Base-by-base conservation (phyloP, 2,329 filamentous ascomycete genomes). In the Neobulgaria alba region DNA sequence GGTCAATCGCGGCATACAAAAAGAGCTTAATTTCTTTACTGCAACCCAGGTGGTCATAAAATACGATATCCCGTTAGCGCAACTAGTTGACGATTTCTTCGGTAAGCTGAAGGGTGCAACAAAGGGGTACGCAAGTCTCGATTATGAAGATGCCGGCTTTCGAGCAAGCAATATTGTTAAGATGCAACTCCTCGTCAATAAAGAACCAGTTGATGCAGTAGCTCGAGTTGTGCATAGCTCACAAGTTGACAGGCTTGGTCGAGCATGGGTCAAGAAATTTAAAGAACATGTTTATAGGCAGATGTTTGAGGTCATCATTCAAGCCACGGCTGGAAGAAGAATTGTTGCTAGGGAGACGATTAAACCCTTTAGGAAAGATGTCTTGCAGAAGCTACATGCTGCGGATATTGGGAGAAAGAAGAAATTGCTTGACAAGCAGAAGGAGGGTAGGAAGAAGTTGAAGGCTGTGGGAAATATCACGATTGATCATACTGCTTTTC, bases 231-330 rank as follows among this genome's bases (percentile, higher is more conserved):
- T 96, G 29, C 92, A 98, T 56, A 66, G 71, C 29, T 87, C 82
- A 10, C 88, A 95, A 61, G 78, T 82, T 0, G 82, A 90, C 20
- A 73, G 85, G 14, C 69, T 95, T 4, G 92, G 88, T 3, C 74
- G 86, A 35, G 72, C 79, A 42, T 98, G 92, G 92, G 90, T 95
- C 4, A 79, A 77, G 30, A 95, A 94, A 63, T 96, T 98, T 71
- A 96, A 95, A 59, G 81, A 95, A 61, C 90, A 96, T 56, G 90
- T 98, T 15, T 85, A 95, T 56, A 72, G 92, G 14, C 92, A 98
- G 62, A 92, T 96, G 80, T 98, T 95, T 26, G 92, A 98, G 66
- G 79, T 98, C 16, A 71, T 96, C 41, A 96, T 98, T 49, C 92
- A 98, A 63, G 90, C 92, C 3, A 82, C 85, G 0, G 82, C 85